phyloP scores from a whole-genome alignment of 371 early-diverging fungal species.

The Batkoa obscura region DNA sequence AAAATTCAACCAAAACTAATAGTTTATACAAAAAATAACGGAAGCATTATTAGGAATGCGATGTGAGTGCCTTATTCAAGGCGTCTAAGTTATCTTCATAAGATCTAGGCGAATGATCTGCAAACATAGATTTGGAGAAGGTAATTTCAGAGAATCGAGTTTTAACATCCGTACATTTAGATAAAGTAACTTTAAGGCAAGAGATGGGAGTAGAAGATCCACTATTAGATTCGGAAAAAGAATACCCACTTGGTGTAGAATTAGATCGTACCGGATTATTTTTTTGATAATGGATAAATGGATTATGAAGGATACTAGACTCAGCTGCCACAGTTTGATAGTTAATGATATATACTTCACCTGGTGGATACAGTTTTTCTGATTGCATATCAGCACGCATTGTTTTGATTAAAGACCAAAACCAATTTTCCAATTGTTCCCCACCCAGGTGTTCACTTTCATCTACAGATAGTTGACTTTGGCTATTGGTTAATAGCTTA shows the following conservation, averaged over 20 bases:
- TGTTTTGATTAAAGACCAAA: slow-evolving; percentile 58
- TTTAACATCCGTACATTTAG: slow-evolving; percentile 32
- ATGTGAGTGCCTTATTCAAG: slow-evolving; percentile 1
- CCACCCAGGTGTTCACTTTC: not conserved
- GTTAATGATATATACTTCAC: slow-evolving; percentile 41
- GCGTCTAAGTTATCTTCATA: slow-evolving; percentile 36
- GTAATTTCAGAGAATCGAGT: slow-evolving; percentile 42
- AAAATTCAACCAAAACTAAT: too few species aligned
- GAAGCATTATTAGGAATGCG: too few species aligned
- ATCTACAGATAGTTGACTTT: not conserved
- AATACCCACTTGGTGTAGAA: not conserved
- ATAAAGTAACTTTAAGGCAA: slow-evolving; percentile 28
- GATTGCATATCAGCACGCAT: slow-evolving; percentile 58
- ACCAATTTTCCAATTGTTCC: slow-evolving; percentile 28
- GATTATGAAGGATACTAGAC: not conserved
- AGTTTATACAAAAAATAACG: too few species aligned
- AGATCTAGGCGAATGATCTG: slow-evolving; percentile 44
- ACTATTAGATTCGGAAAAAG: not conserved
- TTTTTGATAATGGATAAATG: not conserved
- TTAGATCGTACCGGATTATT: not conserved
- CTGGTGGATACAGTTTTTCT: slow-evolving; percentile 63
- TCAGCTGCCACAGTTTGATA: slow-evolving; percentile 18
- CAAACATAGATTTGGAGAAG: slow-evolving; percentile 48
- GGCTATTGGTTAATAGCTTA: slow-evolving; percentile 9
- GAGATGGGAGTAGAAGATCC: slow-evolving; percentile 6